Evolutionary conservation across 2,329 filamentous ascomycete species (phyloP).

Genomic region (Calonectria hawksworthii): DNA sequence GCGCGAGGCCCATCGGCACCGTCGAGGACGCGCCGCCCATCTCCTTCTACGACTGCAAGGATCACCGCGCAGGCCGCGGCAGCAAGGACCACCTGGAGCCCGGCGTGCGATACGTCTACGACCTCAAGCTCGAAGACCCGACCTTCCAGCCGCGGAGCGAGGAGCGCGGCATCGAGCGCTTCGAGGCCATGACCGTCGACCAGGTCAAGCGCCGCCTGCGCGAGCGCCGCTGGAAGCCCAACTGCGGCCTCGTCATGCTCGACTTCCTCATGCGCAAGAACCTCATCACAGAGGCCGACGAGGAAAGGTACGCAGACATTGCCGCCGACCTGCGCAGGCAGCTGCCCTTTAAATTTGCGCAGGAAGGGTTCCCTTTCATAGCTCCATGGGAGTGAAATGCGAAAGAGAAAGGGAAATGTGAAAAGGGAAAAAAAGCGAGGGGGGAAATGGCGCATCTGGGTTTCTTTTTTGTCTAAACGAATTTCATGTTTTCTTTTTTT

Average conservation of each 20-base stretch:
- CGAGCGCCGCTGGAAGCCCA: slow-evolving; percentile 53
- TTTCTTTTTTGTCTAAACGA: not conserved
- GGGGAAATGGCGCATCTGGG: not conserved
- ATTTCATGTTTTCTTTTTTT: not conserved
- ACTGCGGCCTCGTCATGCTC: slow-evolving; percentile 56
- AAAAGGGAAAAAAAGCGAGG: not conserved
- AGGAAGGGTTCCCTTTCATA: slow-evolving; percentile 30
- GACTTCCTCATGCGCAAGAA: slow-evolving; percentile 52
- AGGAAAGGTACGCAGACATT: slow-evolving; percentile 40
- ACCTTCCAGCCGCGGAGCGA: slow-evolving; percentile 41
- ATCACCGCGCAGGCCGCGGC: slow-evolving; percentile 42
- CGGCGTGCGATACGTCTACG: slow-evolving; percentile 54
- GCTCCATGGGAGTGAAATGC: slow-evolving; percentile 8
- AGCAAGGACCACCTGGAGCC: slow-evolving; percentile 54
- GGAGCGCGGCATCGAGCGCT: slow-evolving; percentile 47
- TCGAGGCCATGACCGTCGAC: slow-evolving; percentile 46
- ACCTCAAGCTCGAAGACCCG: slow-evolving; percentile 48
- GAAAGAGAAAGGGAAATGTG: not conserved
- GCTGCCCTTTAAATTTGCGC: slow-evolving; percentile 46
- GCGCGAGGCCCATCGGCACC: slow-evolving; percentile 35
- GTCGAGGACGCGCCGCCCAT: slow-evolving; percentile 44
- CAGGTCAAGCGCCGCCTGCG: slow-evolving; percentile 48
- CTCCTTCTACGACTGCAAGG: slow-evolving; percentile 53
- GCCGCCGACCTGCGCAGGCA: slow-evolving; percentile 39
- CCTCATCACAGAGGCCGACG: slow-evolving; percentile 42